A percentile compares a stretch with the other conserved stretches of the same genome.
Conservation (phyloP, 768 basidiomycete genomes). For the Phlebiopsis flavidoalba region DNA sequence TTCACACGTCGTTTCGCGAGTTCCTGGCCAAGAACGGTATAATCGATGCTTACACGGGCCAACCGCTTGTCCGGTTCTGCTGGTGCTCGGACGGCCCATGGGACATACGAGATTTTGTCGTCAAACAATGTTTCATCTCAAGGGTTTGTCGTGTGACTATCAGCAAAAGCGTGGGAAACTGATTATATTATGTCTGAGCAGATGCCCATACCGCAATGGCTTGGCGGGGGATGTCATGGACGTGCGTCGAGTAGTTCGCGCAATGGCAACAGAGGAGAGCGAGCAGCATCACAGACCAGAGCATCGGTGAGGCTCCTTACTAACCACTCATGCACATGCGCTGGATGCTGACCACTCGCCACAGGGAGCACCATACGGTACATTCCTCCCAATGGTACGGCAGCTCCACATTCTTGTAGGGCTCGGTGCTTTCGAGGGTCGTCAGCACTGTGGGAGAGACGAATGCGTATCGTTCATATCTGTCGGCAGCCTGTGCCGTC, state of each 20-base stretch:
- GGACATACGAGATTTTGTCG: conserved; percentile 79
- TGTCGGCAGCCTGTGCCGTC: not conserved
- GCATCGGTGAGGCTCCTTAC: not conserved
- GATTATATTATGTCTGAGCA: conserved; percentile 22
- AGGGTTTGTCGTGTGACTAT: conserved; percentile 38
- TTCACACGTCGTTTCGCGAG: conserved; percentile 47
- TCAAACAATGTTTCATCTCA: conserved; percentile 88
- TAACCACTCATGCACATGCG: not conserved
- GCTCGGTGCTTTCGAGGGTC: conserved; percentile 73
- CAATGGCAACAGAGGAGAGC: conserved; percentile 29
- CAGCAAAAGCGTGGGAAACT: not conserved
- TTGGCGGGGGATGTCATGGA: conserved; percentile 73
- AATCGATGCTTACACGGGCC: conserved; percentile 53
- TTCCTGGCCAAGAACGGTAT: conserved; percentile 73
- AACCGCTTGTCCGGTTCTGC: conserved; percentile 58
- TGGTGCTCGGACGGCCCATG: conserved; percentile 86
- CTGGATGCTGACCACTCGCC: conserved; percentile 10
- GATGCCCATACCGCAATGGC: conserved; percentile 68
- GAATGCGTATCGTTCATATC: conserved; percentile 48
- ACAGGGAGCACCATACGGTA: conserved; percentile 18
- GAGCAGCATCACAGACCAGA: conserved; percentile 6
- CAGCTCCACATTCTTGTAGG: conserved; percentile 70
- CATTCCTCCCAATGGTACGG: conserved; percentile 59
- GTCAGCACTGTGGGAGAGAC: conserved; percentile 86
- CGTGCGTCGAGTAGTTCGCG: conserved; percentile 56